A percentile compares a stretch with the other conserved stretches of the same genome.
These are phyloP conservation scores for Phytophthora crassamura DNA, from an alignment of 352 stramenopile species.

Conservation along the genomic window DNA sequence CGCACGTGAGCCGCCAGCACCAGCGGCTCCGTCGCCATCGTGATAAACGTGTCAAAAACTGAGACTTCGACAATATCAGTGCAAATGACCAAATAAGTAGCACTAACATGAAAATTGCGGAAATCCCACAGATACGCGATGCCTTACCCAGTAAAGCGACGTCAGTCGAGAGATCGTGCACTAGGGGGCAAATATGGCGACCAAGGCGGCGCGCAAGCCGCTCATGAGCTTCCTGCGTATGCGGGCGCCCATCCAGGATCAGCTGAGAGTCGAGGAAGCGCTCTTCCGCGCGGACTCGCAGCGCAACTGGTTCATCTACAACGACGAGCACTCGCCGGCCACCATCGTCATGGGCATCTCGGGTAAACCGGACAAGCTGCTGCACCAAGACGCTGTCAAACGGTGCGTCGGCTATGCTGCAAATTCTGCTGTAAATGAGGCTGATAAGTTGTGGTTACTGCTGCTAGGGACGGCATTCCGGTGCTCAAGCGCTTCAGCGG, in stretches of 20 bases:
- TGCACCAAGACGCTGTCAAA: constrained; percentile 88
- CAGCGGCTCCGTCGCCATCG: constrained; percentile 32
- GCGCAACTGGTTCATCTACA: constrained; percentile 87
- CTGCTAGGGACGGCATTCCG: constrained; percentile 64
- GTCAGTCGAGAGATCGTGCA: not conserved
- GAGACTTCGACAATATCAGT: not conserved
- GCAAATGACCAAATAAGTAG: too few species aligned
- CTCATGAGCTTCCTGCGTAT: constrained; percentile 77
- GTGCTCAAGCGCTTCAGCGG: constrained; percentile 96
- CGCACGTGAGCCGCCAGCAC: constrained; percentile 51
- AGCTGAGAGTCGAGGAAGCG: constrained; percentile 93
- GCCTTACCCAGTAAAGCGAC: constrained; percentile 14
- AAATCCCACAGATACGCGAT: constrained; percentile 3
- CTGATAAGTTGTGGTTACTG: constrained; percentile 1
- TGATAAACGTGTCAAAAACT: constrained; percentile 35
- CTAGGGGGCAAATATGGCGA: not conserved
- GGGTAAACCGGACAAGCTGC: constrained; percentile 92
- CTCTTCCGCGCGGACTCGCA: constrained; percentile 90
- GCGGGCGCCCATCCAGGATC: constrained; percentile 73
- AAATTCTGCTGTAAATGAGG: constrained; percentile 8
- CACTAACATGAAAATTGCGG: not conserved
- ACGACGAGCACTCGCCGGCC: constrained; percentile 66
- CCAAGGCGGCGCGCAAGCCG: constrained; percentile 47
- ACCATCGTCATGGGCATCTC: constrained; percentile 96
- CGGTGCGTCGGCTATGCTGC: constrained; percentile 49